Percentiles rank a stretch among this genome's conserved stretches.
phyloP scores from a whole-genome alignment of 345 rosid species.

The Dimocarpus longan region DNA sequence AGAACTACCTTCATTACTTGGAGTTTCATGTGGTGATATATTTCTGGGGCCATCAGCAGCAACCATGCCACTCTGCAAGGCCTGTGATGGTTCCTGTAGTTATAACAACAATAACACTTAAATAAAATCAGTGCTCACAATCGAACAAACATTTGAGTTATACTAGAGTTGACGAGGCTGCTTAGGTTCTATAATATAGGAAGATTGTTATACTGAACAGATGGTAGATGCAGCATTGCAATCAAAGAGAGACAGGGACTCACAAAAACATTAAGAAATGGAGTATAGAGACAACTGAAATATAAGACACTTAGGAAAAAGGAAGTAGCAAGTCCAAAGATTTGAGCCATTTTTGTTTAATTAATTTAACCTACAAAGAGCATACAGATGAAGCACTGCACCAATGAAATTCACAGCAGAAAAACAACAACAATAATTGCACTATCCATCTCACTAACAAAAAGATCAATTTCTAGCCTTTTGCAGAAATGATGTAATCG shows the following conservation, averaged over 20 bases:
- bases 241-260: background rate
- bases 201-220: background rate
- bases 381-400: too few relatives aligned
- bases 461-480: too few relatives aligned
- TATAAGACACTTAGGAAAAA: background rate
- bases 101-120: background rate
- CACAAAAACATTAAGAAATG: too few relatives aligned
- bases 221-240: background rate
- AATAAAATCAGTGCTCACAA: background rate
- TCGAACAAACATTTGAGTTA: background rate
- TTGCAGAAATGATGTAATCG: too few relatives aligned
- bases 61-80: background rate
- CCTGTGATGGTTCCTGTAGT: constrained; percentile 34
- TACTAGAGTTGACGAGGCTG: background rate
- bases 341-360: too few relatives aligned
- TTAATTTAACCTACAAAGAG: too few relatives aligned
- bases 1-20: constrained; percentile 21
- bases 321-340: background rate
- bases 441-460: too few relatives aligned
- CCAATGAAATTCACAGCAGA: too few relatives aligned
- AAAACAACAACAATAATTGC: too few relatives aligned
- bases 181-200: background rate
- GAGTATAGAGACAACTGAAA: too few relatives aligned
- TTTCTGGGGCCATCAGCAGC: constrained; percentile 11
- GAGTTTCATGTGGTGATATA: constrained; percentile 21